phyloP scores from a whole-genome alignment of 2,329 filamentous ascomycete species.

The Chaetomiaceae sp. region DNA sequence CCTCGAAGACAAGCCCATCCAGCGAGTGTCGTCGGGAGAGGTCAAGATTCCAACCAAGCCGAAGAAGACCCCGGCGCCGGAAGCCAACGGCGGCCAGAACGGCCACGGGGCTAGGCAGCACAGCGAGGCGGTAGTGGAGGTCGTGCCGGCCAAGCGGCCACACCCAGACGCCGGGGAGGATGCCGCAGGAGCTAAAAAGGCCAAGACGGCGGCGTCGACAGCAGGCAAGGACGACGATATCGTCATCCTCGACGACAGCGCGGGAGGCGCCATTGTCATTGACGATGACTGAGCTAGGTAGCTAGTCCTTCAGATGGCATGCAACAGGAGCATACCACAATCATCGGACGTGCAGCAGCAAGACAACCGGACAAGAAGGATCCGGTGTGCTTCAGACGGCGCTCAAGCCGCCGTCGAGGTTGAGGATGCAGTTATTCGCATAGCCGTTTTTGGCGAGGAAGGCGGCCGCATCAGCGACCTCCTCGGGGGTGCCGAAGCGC shows the following conservation, averaged over 20 bases:
- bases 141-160: conserved; percentile 43
- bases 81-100: conserved; percentile 40
- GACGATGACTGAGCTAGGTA: conserved; percentile 48
- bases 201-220: conserved; percentile 35
- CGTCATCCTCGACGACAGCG: conserved; percentile 46
- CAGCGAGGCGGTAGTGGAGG: conserved; percentile 34
- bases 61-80: conserved; percentile 38
- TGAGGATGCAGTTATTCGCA: conserved; percentile 81
- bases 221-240: conserved; percentile 37
- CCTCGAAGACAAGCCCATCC: conserved; percentile 51
- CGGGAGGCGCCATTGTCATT: conserved; percentile 62
- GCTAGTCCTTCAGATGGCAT: neutral
- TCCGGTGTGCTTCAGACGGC: conserved; percentile 43
- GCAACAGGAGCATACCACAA: no score
- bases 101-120: conserved; percentile 32
- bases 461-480: conserved; percentile 75
- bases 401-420: conserved; percentile 79
- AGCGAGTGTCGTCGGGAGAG: conserved; percentile 39
- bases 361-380: neutral
- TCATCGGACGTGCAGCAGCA: neutral
- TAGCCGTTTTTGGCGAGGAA: conserved; percentile 76
- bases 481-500: conserved; percentile 62
- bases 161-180: conserved; percentile 40
- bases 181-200: conserved; percentile 42
- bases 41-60: conserved; percentile 50